phyloP scores from a whole-genome alignment of 2,329 filamentous ascomycete genomes.

The Penicillium sp. region DNA sequence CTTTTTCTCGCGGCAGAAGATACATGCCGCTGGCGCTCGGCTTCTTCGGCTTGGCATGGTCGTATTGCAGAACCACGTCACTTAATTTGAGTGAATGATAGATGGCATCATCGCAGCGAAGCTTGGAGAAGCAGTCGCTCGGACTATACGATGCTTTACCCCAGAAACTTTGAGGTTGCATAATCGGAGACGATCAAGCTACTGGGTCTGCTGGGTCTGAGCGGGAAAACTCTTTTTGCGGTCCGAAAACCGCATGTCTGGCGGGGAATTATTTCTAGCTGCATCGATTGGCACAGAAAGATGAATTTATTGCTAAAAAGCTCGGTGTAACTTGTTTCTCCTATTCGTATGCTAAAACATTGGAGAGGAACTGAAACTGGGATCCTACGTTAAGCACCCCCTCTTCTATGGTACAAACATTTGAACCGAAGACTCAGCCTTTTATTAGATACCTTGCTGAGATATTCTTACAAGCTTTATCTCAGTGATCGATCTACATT shows the following conservation, averaged over 20 bases:
- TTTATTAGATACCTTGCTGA: not conserved
- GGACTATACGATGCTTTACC: not conserved
- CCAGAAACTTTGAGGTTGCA: not conserved
- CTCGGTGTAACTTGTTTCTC: too few relatives aligned
- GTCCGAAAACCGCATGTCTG: not conserved
- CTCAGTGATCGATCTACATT: too few relatives aligned
- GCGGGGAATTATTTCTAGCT: not conserved
- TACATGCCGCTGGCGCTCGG: conserved; percentile 31
- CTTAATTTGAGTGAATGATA: not conserved
- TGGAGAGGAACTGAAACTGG: too few relatives aligned
- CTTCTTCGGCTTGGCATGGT: conserved; percentile 19
- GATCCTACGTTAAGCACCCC: too few relatives aligned
- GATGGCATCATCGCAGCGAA: not conserved
- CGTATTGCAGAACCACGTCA: not conserved
- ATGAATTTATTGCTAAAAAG: too few relatives aligned
- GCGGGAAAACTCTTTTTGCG: conserved; percentile 1
- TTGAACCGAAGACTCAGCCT: not conserved
- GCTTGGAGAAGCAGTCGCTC: not conserved
- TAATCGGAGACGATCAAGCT: not conserved
- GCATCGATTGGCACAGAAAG: not conserved
- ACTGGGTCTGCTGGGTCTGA: not conserved
- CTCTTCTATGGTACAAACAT: not conserved
- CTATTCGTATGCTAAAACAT: too few relatives aligned
- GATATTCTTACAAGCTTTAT: too few relatives aligned
- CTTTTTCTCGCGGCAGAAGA: conserved; percentile 39